Base-by-base conservation (phyloP, 2,329 filamentous ascomycete genomes). In the Arthrinium puccinioides region DNA sequence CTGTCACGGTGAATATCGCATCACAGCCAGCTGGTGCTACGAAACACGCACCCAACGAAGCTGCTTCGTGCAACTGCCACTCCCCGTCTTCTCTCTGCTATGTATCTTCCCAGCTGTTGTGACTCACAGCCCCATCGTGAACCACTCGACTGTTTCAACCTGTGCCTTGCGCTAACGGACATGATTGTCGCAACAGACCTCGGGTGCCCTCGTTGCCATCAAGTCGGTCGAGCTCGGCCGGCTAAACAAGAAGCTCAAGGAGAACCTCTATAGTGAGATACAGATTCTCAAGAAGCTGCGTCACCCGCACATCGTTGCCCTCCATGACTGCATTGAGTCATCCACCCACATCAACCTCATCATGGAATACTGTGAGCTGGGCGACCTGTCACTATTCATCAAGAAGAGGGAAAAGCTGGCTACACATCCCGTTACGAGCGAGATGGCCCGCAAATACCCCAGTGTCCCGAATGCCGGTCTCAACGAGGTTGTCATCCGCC, bases 311-410 rank as follows among this genome's bases (percentile, higher is more conserved):
- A 96, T 98, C 51, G 92, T 97, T 48, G 86, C 88, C 50, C 81
- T 98, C 32, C 89, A 96, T 67, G 87, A 95, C 63, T 96, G 89
- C 66, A 76, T 90, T 60, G 89, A 97, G 61, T 84, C 87, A 1
- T 69, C 78, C 4, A 82, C 82, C 16, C 86, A 94, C 55, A 96
- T 97, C 64, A 92, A 98, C 63, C 76, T 98, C 41, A 82, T 97
- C 45, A 98, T 97, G 90, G 92, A 98, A 66, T 97, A 94, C 64
- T 97, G 92, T 65, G 87, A 94, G 57, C 75, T 98, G 27, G 90
- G 92, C 16, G 92, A 98, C 56, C 66, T 98, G 41, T 94, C 92
- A 9, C 73, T 90, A 37, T 97, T 98, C 62, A 96, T 98, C 66
- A 94, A 92, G 72, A 94, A 92, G 65, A 79, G 90, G 43, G 81